These are phyloP conservation scores for Clitopilus hobsonii DNA, from an alignment of 768 basidiomycete genomes.

Conservation along the genomic window DNA sequence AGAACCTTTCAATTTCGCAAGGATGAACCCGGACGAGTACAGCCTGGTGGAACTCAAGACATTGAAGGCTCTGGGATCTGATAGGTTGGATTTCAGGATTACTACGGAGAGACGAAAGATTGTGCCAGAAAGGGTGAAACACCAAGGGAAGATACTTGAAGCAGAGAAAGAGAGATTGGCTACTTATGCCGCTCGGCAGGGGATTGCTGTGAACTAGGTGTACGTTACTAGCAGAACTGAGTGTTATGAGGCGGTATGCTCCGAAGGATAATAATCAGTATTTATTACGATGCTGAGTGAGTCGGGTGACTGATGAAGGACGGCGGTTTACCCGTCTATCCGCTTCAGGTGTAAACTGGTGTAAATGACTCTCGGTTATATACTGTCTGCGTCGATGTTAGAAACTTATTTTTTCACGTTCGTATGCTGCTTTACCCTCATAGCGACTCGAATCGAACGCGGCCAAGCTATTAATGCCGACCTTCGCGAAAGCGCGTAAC, in stretches of 20 bases:
- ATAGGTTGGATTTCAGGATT: slow-evolving; percentile 38
- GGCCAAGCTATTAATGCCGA: not conserved
- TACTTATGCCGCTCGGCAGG: not conserved
- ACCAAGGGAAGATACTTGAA: slow-evolving; percentile 44
- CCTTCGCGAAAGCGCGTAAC: not conserved
- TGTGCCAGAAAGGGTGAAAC: slow-evolving; percentile 39
- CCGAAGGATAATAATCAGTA: too few species aligned
- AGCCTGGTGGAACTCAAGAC: slow-evolving; percentile 61
- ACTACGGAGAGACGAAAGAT: slow-evolving; percentile 43
- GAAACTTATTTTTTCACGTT: too few species aligned
- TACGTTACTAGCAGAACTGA: too few species aligned
- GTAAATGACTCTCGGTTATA: too few species aligned
- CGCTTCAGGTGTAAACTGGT: too few species aligned
- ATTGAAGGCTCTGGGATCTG: slow-evolving; percentile 44
- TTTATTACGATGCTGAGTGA: too few species aligned
- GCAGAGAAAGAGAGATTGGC: slow-evolving; percentile 40
- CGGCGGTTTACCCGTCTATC: too few species aligned
- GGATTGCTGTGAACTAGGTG: not conserved
- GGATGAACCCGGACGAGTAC: slow-evolving; percentile 39
- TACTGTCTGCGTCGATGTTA: too few species aligned
- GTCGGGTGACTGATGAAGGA: too few species aligned
- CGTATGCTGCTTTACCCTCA: too few species aligned
- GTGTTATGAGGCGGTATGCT: too few species aligned
- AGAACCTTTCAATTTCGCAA: slow-evolving; percentile 49
- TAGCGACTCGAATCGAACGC: not conserved